A percentile compares a stretch with the other conserved stretches of the same genome.
Evolutionary conservation across 2,329 filamentous ascomycete genomes (phyloP).

Genomic region (Ceratocystis smalleyi): DNA sequence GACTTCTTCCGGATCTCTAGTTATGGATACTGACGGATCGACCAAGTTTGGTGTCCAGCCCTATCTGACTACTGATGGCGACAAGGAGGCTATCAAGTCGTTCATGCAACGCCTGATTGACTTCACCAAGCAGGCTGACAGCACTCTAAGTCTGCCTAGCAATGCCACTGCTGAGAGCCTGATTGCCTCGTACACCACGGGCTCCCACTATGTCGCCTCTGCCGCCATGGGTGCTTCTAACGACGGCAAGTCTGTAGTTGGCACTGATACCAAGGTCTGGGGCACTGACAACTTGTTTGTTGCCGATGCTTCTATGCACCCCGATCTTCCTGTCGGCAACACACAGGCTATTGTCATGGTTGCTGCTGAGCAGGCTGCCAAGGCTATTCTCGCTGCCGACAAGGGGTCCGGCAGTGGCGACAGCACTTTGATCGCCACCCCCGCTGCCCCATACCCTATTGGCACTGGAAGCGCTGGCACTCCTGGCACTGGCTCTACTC

Average conservation of each 20-base stretch:
- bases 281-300: constrained; percentile 54
- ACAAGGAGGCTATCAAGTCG: constrained; percentile 47
- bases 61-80: constrained; percentile 42
- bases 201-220: constrained; percentile 35
- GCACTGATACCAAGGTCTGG: constrained; percentile 47
- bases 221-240: constrained; percentile 18
- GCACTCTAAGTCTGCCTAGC: constrained; percentile 29
- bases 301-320: constrained; percentile 53
- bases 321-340: constrained; percentile 53
- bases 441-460: background rate
- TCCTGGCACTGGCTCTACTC: background rate
- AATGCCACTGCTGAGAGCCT: constrained; percentile 36
- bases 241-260: constrained; percentile 43
- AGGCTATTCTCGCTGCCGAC: constrained; percentile 18
- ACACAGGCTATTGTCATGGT: constrained; percentile 50
- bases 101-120: constrained; percentile 38
- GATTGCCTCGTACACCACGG: constrained; percentile 45
- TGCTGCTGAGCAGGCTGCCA: constrained; percentile 46
- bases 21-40: constrained; percentile 41
- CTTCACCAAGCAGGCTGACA: constrained; percentile 36
- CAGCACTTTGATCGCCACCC: background rate
- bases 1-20: constrained; percentile 43
- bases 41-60: constrained; percentile 46
- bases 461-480: background rate
- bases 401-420: background rate